phyloP scores from a whole-genome alignment of 2,329 filamentous ascomycete genomes.

The Didymella segeticola region DNA sequence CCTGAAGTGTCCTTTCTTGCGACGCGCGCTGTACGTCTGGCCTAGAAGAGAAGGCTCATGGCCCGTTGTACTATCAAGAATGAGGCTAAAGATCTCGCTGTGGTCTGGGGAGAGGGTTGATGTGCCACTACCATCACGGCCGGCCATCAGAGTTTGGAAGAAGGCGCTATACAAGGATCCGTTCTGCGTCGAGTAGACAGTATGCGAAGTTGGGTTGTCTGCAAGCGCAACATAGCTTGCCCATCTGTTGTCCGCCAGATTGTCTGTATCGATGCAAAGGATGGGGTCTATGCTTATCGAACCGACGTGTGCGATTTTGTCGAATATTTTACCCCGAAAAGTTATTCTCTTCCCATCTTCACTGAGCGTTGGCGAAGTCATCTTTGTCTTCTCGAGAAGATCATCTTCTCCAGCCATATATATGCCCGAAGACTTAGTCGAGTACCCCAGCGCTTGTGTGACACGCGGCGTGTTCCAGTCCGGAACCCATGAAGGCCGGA shows the following conservation, averaged over 20 bases:
- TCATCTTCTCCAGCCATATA: not conserved
- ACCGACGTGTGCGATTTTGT: not conserved
- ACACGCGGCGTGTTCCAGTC: slow-evolving; percentile 31
- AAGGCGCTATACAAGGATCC: not conserved
- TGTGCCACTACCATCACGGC: not conserved
- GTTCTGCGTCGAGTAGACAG: not conserved
- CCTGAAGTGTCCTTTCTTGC: not conserved
- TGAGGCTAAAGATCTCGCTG: not conserved
- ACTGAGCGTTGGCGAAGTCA: not conserved
- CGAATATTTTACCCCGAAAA: not conserved
- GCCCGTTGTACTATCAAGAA: not conserved
- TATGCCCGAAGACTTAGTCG: not conserved
- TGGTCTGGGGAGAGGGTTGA: not conserved
- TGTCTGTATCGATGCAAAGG: not conserved
- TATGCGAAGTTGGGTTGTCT: not conserved
- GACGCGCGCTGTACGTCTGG: not conserved
- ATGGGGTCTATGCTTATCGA: not conserved
- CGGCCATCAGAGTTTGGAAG: not conserved
- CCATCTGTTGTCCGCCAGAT: not conserved
- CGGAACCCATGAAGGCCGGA: slow-evolving; percentile 32
- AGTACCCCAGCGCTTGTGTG: slow-evolving; percentile 24
- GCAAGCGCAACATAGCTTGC: not conserved
- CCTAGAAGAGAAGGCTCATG: not conserved
- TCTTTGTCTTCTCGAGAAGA: not conserved
- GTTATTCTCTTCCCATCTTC: not conserved